Evolutionary conservation across 2,329 filamentous ascomycete genomes (phyloP).

Genomic region (Verticillium tricorpus): DNA sequence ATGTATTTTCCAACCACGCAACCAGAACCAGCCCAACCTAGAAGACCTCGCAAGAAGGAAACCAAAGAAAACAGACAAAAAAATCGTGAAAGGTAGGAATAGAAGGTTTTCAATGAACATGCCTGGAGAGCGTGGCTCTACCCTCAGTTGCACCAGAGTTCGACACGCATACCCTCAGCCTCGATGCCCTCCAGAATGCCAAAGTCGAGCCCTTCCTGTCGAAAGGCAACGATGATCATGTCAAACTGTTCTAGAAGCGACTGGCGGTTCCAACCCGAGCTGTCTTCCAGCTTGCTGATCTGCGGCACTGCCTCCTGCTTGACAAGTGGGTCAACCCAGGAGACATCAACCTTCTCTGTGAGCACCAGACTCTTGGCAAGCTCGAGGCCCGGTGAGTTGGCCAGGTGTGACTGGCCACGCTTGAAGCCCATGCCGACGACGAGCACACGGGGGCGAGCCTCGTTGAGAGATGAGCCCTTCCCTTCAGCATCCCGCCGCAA

Average conservation of each 20-base stretch:
- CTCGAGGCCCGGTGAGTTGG: slow-evolving; percentile 42
- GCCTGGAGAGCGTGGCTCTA: not conserved
- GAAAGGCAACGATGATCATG: slow-evolving; percentile 37
- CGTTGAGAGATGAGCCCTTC: slow-evolving; percentile 2
- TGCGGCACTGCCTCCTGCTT: slow-evolving; percentile 34
- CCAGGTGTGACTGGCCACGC: slow-evolving; percentile 39
- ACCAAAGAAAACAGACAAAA: not conserved
- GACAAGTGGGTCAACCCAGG: slow-evolving; percentile 40
- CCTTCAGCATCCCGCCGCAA: not conserved
- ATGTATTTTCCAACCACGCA: not conserved
- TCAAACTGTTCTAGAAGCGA: slow-evolving; percentile 32
- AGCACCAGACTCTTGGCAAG: slow-evolving; percentile 31
- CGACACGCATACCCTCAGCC: slow-evolving; percentile 23
- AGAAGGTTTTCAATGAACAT: too few relatives aligned
- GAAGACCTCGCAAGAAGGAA: too few relatives aligned
- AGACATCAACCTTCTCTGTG: slow-evolving; percentile 32
- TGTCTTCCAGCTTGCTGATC: slow-evolving; percentile 30
- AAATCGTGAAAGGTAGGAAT: not conserved
- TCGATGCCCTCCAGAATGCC: slow-evolving; percentile 27
- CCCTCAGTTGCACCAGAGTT: slow-evolving; percentile 31
- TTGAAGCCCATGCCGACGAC: slow-evolving; percentile 48
- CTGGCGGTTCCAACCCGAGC: slow-evolving; percentile 29
- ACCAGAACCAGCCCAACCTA: not conserved
- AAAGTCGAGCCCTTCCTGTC: slow-evolving; percentile 37
- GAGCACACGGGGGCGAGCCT: slow-evolving; percentile 26